Evolutionary conservation across 1,139 yeast genomes (phyloP), one percentile per base, ranked within the genome.

Genomic region (Hemisphaericaspora subhashii): DNA sequence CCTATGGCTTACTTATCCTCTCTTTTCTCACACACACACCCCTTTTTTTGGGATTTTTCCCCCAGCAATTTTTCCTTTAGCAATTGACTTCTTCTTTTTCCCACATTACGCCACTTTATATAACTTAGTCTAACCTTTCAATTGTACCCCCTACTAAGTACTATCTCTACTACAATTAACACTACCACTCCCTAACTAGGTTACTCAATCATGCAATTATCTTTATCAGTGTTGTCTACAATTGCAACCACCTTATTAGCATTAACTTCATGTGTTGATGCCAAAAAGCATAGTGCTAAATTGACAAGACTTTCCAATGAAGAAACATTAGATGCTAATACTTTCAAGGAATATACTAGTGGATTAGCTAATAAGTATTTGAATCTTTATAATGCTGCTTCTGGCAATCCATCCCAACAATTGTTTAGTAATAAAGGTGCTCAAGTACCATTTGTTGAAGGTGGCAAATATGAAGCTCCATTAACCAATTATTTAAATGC

Each of bases 401-500:
- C 47, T 28, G 62, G 62, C 16, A 51, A 54, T 38, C 60, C 62
- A 7, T 52, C 36, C 35, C 48, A 44, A 31, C 51, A 47, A 35
- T 31, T 43, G 15, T 32, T 46, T 13, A 14, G 29, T 4, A 34
- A 38, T 23, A 38, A 38, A 23, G 66, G 61, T 27, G 62, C 54
- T 3, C 76, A 73, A 54, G 62, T 74, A 35, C 82, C 84, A 21
- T 71, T 77, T 48, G 63, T 71, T 29, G 57, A 41, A 15, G 77
- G 74, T 37, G 50, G 50, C 23, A 46, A 50, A 39, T 85, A 79
- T 54, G 84, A 83, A 45, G 75, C 86, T 35, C 98, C 98, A 6
- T 77, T 92, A 61, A 83, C 92, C 51, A 89, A 92, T 71, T 92
- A 90, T 65, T 69, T 86, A 68, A 90, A 92, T 61, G 97, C 97